Conservation (phyloP, 805 yeast genomes). For the Isabelozyma rhagii region DNA sequence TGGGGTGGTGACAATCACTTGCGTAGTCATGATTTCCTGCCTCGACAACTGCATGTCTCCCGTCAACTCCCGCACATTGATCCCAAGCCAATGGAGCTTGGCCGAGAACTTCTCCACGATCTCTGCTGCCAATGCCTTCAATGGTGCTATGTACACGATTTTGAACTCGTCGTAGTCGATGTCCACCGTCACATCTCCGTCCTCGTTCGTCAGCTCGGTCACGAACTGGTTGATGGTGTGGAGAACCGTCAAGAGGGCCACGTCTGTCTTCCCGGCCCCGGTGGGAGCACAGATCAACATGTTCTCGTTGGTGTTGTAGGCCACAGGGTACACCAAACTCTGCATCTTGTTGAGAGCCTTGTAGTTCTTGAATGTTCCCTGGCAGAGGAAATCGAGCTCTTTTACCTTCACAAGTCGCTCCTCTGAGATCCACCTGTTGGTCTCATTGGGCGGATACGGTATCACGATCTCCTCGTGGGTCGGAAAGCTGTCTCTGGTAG, state of each 20-base stretch:
- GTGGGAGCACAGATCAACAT: conserved; percentile 97
- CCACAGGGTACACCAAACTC: conserved; percentile 86
- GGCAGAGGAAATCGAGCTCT: conserved; percentile 74
- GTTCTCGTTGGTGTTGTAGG: conserved; percentile 88
- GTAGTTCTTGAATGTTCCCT: conserved; percentile 80
- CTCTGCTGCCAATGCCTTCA: conserved; percentile 94
- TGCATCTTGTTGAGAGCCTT: conserved; percentile 81
- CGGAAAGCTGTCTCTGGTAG: conserved; percentile 60
- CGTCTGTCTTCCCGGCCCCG: conserved; percentile 97
- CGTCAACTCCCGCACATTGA: conserved; percentile 82
- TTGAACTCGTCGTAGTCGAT: conserved; percentile 84
- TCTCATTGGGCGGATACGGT: conserved; percentile 62
- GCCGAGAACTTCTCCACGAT: conserved; percentile 85
- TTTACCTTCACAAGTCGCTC: conserved; percentile 52
- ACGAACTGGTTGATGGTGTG: conserved; percentile 75
- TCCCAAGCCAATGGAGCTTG: conserved; percentile 79
- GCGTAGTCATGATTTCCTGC: conserved; percentile 76
- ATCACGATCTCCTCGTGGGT: conserved; percentile 78
- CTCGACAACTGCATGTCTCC: conserved; percentile 94
- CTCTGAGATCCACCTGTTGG: conserved; percentile 39
- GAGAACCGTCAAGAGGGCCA: conserved; percentile 76
- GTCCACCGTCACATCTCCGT: conserved; percentile 46
- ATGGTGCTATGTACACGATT: conserved; percentile 88
- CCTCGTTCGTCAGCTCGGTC: conserved; percentile 47
- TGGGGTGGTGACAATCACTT: conserved; percentile 89